Evolutionary conservation across 345 rosid genomes (phyloP), one percentile per base, ranked within the genome.

Genomic region (Eucalyptus pauciflora): DNA sequence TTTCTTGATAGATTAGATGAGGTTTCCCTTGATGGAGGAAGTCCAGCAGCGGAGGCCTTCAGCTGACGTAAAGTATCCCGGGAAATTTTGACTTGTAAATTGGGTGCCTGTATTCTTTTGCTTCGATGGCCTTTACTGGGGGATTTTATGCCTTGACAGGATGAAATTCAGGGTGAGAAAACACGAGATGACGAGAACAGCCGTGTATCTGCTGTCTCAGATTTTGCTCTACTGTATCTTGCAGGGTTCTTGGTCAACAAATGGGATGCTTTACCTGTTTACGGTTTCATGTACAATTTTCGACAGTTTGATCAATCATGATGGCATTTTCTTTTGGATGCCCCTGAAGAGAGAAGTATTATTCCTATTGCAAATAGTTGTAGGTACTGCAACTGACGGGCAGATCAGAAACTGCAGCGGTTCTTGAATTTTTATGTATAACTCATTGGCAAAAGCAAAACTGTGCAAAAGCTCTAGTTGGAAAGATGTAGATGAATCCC

Each of bases 1-100:
- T 98, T 98, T 92, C 94, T 96, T 87, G 98, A 98, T 92, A 94
- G 94, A 96, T 93, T 98, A 86, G 99, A 97, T 88, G 99, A 98
- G 96, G 99, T 90, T 85, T 96, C 97, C 54, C 91, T 92, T 43
- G 94, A 93, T 87, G 96, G 91, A 8, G 91, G 91, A 87, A 85
- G 37, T 88, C 85, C 88, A n/a, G 79, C 91, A 5, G n/a, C 58
- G 6, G 91, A 90, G 48, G 54, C 88, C 48, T 56, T 62, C 88
- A 90, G 90, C 89, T 91, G 86, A 92, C 89, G 87, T 43, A 64
- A 51, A 45, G 76, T 43, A 13, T 18, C 43, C 24, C 45, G 4
- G 62, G 85, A 81, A 88, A 56, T 51, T 31, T 50, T 25, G 86
- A 45, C 31, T 71, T 51, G 89, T 69, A 22, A 50, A 88, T 31